A percentile compares a stretch with the other conserved stretches of the same genome.
These are phyloP conservation scores for Epichloe sylvatica DNA, from an alignment of 2,329 filamentous ascomycete genomes.

Conservation along the genomic window DNA sequence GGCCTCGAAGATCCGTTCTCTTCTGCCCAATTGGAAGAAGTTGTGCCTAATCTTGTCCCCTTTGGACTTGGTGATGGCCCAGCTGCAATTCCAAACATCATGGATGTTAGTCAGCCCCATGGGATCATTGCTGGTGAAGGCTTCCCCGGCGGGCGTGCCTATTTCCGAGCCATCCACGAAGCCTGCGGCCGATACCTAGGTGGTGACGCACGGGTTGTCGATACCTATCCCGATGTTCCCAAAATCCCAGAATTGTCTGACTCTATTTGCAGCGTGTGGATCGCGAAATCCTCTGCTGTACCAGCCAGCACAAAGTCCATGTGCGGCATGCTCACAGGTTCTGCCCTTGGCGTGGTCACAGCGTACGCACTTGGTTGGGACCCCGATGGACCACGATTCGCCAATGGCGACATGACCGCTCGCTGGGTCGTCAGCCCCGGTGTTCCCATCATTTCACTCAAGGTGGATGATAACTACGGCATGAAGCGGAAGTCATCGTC, in stretches of 20 bases:
- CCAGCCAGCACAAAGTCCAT: slow-evolving; percentile 60
- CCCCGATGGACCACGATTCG: slow-evolving; percentile 44
- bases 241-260: slow-evolving; percentile 56
- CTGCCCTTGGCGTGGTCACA: slow-evolving; percentile 69
- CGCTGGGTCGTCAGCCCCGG: slow-evolving; percentile 86
- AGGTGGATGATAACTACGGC: slow-evolving; percentile 72
- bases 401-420: slow-evolving; percentile 66
- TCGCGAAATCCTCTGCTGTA: slow-evolving; percentile 67
- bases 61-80: slow-evolving; percentile 71
- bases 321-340: slow-evolving; percentile 70
- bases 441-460: slow-evolving; percentile 75
- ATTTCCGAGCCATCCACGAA: slow-evolving; percentile 62
- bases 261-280: slow-evolving; percentile 70
- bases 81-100: slow-evolving; percentile 66
- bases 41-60: slow-evolving; percentile 56
- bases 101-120: slow-evolving; percentile 79
- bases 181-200: slow-evolving; percentile 63
- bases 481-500: slow-evolving; percentile 52
- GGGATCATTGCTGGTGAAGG: slow-evolving; percentile 79
- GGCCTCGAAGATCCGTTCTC: slow-evolving; percentile 62
- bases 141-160: slow-evolving; percentile 66
- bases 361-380: slow-evolving; percentile 61
- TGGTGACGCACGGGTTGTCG: slow-evolving; percentile 43
- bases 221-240: slow-evolving; percentile 60
- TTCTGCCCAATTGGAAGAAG: slow-evolving; percentile 65